These are phyloP conservation scores for Lodderomyces elongisporus DNA, from an alignment of 1,139 yeast species.

Conservation along the genomic window DNA sequence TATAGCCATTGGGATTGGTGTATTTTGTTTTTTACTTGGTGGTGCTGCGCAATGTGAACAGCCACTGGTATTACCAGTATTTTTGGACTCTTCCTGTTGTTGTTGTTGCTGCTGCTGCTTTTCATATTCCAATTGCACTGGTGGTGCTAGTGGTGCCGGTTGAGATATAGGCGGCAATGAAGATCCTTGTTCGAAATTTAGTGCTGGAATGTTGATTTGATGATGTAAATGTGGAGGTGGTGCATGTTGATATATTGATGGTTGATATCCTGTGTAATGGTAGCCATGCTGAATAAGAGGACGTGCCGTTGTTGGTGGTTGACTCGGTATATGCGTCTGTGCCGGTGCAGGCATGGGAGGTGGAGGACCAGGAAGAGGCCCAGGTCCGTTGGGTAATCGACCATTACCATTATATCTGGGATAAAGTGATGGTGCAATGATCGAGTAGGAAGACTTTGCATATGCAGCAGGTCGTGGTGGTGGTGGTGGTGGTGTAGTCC, in stretches of 20 bases:
- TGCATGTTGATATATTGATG: neutral
- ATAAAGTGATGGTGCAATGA: slow-evolving; percentile 20
- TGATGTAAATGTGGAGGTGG: neutral
- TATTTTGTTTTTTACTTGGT: neutral
- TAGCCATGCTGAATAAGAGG: neutral
- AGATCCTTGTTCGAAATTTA: neutral
- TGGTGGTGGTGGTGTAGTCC: slow-evolving; percentile 8
- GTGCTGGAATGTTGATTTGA: neutral
- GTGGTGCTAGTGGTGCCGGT: neutral
- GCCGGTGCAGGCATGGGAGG: too few species aligned
- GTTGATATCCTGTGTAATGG: neutral
- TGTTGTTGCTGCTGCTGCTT: neutral
- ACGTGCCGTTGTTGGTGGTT: slow-evolving; percentile 1
- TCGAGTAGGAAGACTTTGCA: neutral
- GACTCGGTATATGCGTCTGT: too few species aligned
- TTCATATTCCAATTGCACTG: neutral
- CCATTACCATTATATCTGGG: slow-evolving; percentile 37
- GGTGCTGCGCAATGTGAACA: too few species aligned
- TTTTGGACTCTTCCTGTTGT: too few species aligned
- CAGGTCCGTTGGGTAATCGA: slow-evolving; percentile 43
- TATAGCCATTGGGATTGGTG: slow-evolving; percentile 21
- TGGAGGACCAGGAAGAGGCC: slow-evolving; percentile 44
- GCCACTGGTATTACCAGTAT: too few species aligned
- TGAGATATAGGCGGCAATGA: neutral
- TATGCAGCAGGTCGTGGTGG: slow-evolving; percentile 3